Conservation (phyloP, 2,329 filamentous ascomycete genomes). For the Ascochyta lentis region DNA sequence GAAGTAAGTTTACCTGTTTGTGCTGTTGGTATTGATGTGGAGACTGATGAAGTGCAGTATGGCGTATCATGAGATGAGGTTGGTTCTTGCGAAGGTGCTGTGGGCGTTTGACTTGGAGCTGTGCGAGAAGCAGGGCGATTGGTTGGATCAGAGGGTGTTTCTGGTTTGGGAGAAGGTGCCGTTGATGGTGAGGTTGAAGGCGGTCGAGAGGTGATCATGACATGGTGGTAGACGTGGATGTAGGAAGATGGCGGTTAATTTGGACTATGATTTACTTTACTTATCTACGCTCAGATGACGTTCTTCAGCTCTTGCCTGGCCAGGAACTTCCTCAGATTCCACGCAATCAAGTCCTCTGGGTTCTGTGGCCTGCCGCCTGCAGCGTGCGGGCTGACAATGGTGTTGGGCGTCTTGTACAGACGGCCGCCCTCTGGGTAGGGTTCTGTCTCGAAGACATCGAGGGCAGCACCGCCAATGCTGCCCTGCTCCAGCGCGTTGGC, state of each 20-base stretch:
- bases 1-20: slow-evolving; percentile 35
- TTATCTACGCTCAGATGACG: slow-evolving; percentile 43
- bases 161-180: slow-evolving; percentile 49
- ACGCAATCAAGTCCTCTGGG: slow-evolving; percentile 64
- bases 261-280: too few species aligned
- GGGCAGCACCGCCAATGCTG: slow-evolving; percentile 73
- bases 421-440: slow-evolving; percentile 63
- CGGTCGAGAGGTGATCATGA: neutral
- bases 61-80: slow-evolving; percentile 52
- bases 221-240: too few species aligned
- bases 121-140: slow-evolving; percentile 29
- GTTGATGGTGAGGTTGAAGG: slow-evolving; percentile 21
- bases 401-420: slow-evolving; percentile 61
- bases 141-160: slow-evolving; percentile 43
- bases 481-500: slow-evolving; percentile 70
- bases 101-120: slow-evolving; percentile 51
- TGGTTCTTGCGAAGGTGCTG: slow-evolving; percentile 48
- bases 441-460: slow-evolving; percentile 80
- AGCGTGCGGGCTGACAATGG: slow-evolving; percentile 61
- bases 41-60: slow-evolving; percentile 31
- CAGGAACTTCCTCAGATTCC: slow-evolving; percentile 66
- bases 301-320: slow-evolving; percentile 68
- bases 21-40: neutral
- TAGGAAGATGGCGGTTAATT: too few species aligned
- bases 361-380: slow-evolving; percentile 68